Percentiles rank a stretch among this genome's conserved stretches.
These are phyloP conservation scores for Phallus indusiatus DNA, from an alignment of 768 basidiomycete genomes.

Conservation along the genomic window DNA sequence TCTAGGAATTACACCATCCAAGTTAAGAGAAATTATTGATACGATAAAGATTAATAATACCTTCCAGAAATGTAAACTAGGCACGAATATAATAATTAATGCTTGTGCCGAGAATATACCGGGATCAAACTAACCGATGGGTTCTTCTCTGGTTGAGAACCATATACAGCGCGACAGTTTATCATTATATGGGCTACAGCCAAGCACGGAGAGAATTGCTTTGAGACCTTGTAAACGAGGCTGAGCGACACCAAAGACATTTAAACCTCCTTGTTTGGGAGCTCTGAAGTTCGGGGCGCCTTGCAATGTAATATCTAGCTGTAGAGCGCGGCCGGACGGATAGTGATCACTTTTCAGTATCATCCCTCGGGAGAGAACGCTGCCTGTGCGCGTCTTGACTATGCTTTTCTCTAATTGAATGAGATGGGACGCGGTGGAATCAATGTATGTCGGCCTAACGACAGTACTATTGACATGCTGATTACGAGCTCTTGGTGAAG, in stretches of 20 bases:
- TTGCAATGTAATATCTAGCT: slow-evolving; percentile 84
- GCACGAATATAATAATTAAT: slow-evolving; percentile 10
- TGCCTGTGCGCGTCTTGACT: slow-evolving; percentile 75
- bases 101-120: not conserved
- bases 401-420: slow-evolving; percentile 46
- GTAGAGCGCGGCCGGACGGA: slow-evolving; percentile 78
- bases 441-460: not conserved
- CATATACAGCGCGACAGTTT: slow-evolving; percentile 76
- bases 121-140: slow-evolving; percentile 53
- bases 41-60: not conserved
- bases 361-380: slow-evolving; percentile 78
- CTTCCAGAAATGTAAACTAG: slow-evolving; percentile 77
- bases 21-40: slow-evolving; percentile 2
- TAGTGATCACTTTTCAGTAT: slow-evolving; percentile 93
- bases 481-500: too few relatives aligned
- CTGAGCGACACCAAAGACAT: slow-evolving; percentile 93
- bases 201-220: slow-evolving; percentile 79
- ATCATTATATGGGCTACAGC: slow-evolving; percentile 54
- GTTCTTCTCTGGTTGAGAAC: slow-evolving; percentile 97
- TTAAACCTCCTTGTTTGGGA: slow-evolving; percentile 66
- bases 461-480: too few relatives aligned
- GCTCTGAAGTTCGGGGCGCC: slow-evolving; percentile 95
- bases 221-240: slow-evolving; percentile 87
- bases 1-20: slow-evolving; percentile 26
- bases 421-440: slow-evolving; percentile 1